Conservation (phyloP, 345 rosid genomes). For the Populus ilicifolia region DNA sequence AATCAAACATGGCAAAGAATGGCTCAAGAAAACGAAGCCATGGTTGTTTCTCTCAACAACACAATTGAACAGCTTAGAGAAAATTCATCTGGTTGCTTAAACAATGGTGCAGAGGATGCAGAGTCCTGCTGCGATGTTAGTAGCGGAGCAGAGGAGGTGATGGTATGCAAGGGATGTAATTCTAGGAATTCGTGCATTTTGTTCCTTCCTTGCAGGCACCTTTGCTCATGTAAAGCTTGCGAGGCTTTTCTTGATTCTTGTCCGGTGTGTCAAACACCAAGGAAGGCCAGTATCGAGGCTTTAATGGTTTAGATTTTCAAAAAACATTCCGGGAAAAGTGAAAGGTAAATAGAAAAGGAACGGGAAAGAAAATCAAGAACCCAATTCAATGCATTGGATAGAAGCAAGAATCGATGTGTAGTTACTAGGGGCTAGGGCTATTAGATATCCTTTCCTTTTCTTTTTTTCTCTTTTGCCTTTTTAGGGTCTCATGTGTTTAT, state of each 20-base stretch:
- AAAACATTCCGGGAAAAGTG: conserved; percentile 34
- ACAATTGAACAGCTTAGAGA: conserved; percentile 46
- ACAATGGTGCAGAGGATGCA: conserved; percentile 45
- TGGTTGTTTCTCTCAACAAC: conserved; percentile 29
- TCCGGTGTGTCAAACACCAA: conserved; percentile 62
- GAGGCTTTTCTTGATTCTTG: conserved; percentile 54
- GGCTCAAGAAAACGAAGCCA: conserved; percentile 35
- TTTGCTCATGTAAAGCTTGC: conserved; percentile 67
- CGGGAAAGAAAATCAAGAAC: background rate
- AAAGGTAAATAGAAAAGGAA: background rate
- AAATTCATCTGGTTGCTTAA: conserved; percentile 32
- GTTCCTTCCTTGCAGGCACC: conserved; percentile 93
- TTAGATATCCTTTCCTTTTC: background rate
- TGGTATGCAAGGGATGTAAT: conserved; percentile 53
- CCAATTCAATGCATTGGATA: conserved; percentile 5
- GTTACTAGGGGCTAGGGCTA: background rate
- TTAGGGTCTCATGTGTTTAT: conserved; percentile 5
- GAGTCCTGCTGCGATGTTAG: conserved; percentile 45
- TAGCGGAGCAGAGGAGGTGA: conserved; percentile 13
- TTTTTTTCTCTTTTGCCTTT: background rate
- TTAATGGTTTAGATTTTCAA: conserved; percentile 36
- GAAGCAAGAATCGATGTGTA: background rate
- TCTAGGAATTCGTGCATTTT: conserved; percentile 50
- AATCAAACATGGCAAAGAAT: conserved; percentile 33
- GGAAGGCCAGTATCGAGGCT: conserved; percentile 75